Evolutionary conservation across 2,329 filamentous ascomycete genomes (phyloP), one percentile per base, ranked within the genome.

Genomic region (Orbilia javanica): DNA sequence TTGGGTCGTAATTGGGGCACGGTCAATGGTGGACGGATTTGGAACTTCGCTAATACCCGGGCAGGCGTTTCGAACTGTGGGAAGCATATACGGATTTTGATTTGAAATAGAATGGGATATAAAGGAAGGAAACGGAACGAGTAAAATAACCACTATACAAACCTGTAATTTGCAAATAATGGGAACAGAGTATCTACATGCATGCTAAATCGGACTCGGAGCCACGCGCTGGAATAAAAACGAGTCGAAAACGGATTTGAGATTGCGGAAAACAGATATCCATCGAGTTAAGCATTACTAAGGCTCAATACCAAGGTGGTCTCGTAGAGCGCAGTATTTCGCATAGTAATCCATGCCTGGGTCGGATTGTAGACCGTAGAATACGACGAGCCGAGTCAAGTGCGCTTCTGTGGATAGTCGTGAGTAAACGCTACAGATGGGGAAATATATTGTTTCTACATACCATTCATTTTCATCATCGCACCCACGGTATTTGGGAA

Each of bases 381-480:
- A 79, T 20, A 79, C 75, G 42, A 79, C 55, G 4, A 79, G 55
- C 22, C 75, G 29, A 10, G 75, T 79, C 8, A 79, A 55, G 48
- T 73, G 53, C 7, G 75, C 69, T 31, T 79, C 75, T 79, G 18
- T 31, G 42, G 13, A 63, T 6, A 6, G 18, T 31, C 11, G 13
- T 68, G 25, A 64, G 60, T 10, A 48, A 22, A 31, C 1, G 46
- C 22, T 36, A 2, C 10, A 39, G 4, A 22, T 20, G n/a, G 39
- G 39, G 7, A 11, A 27, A 36, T 20, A 4, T 36, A 20, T n/a
- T n/a, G 8, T 3, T 3, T 4, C 29, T 11, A 31, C 55, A 3
- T 66, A 79, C 75, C 75, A 39, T 79, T 79, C 75, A 79, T 63
- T 48, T 79, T 79, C 75, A 79, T 79, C 36, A 79, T 57, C 8